Conservation (phyloP, 2,329 filamentous ascomycete genomes). For the Fusarium robinianum region DNA sequence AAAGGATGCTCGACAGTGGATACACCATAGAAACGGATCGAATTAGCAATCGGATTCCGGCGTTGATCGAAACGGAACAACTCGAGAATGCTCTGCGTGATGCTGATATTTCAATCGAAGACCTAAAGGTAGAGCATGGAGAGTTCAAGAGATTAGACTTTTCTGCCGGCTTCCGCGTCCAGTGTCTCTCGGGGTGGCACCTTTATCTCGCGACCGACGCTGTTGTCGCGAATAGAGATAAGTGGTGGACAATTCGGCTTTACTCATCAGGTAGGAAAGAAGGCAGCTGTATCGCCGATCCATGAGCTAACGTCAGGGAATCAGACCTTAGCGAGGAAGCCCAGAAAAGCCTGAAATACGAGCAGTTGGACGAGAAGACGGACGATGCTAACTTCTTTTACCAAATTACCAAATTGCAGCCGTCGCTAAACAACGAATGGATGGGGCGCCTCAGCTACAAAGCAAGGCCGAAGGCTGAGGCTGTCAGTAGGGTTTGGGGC, state of each 20-base stretch:
- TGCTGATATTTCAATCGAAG: too few relatives aligned
- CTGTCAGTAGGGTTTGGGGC: slow-evolving; percentile 1
- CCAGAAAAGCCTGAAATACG: slow-evolving; percentile 1
- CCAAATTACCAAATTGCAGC: slow-evolving; percentile 3
- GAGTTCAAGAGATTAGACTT: slow-evolving; percentile 2
- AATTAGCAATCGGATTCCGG: slow-evolving; percentile 10
- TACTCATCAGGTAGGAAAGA: slow-evolving; percentile 14
- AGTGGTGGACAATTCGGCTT: slow-evolving; percentile 6
- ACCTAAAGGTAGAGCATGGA: too few relatives aligned
- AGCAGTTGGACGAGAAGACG: slow-evolving; percentile 2
- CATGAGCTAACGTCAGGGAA: too few relatives aligned
- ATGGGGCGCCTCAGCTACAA: slow-evolving; percentile 1
- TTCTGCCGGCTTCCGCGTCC: not conserved
- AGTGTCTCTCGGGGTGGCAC: slow-evolving; percentile 6
- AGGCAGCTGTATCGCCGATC: too few relatives aligned
- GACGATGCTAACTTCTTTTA: slow-evolving; percentile 9
- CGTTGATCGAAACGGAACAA: slow-evolving; percentile 4
- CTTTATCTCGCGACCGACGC: slow-evolving; percentile 5
- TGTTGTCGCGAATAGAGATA: not conserved
- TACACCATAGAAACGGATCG: slow-evolving; percentile 2
- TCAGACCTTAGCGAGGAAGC: slow-evolving; percentile 7
- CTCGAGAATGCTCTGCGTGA: not conserved
- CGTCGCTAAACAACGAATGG: not conserved
- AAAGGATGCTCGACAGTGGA: slow-evolving; percentile 9
- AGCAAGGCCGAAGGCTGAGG: slow-evolving; percentile 2